A percentile compares a stretch with the other conserved stretches of the same genome.
Evolutionary conservation across 371 early-diverging fungal genomes (phyloP).

Genomic region (Funneliformis caledonium): DNA sequence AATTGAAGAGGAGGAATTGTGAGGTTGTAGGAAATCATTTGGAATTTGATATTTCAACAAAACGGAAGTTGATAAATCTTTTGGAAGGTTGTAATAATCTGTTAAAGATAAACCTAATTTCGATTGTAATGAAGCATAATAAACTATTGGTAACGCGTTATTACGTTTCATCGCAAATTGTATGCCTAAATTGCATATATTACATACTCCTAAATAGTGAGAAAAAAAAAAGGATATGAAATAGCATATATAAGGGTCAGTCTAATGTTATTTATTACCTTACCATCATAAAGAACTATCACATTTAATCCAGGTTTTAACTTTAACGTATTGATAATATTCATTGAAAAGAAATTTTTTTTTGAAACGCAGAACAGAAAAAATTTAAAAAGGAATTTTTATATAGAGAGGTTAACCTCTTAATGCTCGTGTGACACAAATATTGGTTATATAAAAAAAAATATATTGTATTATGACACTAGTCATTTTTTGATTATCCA

Average conservation of each 20-base stretch:
- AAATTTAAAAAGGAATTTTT: too few species aligned
- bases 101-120: background rate
- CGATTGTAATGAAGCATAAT: background rate
- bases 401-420: too few species aligned
- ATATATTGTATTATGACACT: too few species aligned
- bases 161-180: background rate
- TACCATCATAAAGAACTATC: conserved; percentile 9
- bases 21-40: background rate
- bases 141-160: background rate
- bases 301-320: background rate
- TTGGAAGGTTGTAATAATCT: background rate
- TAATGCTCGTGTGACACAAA: too few species aligned
- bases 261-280: background rate
- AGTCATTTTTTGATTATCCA: too few species aligned
- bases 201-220: background rate
- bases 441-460: too few species aligned
- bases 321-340: background rate
- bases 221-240: too few species aligned
- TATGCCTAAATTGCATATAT: background rate
- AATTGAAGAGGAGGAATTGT: too few species aligned
- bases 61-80: background rate
- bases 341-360: background rate
- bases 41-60: background rate
- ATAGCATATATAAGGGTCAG: background rate
- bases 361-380: too few species aligned